Base-by-base conservation (phyloP, 2,329 filamentous ascomycete genomes). In the Fusarium sacchari region DNA sequence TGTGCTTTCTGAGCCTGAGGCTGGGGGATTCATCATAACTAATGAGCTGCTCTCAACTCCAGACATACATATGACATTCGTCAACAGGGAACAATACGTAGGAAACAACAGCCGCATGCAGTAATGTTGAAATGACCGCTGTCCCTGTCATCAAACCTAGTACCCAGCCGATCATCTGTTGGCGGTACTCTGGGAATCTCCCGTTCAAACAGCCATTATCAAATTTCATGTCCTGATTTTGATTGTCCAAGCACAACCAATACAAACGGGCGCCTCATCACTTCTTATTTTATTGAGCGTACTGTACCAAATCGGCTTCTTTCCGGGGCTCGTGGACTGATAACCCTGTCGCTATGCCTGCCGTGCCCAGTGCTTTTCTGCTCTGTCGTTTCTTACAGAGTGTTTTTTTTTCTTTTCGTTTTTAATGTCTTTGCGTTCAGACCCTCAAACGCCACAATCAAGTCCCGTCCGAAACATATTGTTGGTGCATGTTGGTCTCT, bases 391-490 rank as follows among this genome's bases (percentile, higher is more conserved):
- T 69, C 56, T 56, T 46, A 58, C 60, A 40, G 28, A 36, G 36
- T 47, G 36, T 39, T 30, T 30, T 65, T 43, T 7, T 4, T 14
- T 56, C n/a, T n/a, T 50, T 8, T n/a, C 39, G 22, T 28, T 22
- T 43, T 50, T 17, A 50, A 52, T 47, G 36, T 43, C 64, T 60
- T 66, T 53, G 57, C 52, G 44, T 67, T 69, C 71, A 63, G 60
- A 67, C 67, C 63, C 44, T 61, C 56, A 71, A 64, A 65, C 65
- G 40, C 59, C 65, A 69, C 52, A 59, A 62, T 55, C 42, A 64
- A 47, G 44, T 63, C 64, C 56, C 47, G 39, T 40, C 40, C 30
- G 61, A 57, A 74, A 57, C 49, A 49, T 32, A 24, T 37, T 55
- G 37, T 59, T 69, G 44, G 36, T 60, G 61, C 46, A 61, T 62